Percentiles rank a stretch among this genome's conserved stretches.
Conservation (phyloP, 1,284 basidiomycete species). For the Papiliotrema laurentii region DNA sequence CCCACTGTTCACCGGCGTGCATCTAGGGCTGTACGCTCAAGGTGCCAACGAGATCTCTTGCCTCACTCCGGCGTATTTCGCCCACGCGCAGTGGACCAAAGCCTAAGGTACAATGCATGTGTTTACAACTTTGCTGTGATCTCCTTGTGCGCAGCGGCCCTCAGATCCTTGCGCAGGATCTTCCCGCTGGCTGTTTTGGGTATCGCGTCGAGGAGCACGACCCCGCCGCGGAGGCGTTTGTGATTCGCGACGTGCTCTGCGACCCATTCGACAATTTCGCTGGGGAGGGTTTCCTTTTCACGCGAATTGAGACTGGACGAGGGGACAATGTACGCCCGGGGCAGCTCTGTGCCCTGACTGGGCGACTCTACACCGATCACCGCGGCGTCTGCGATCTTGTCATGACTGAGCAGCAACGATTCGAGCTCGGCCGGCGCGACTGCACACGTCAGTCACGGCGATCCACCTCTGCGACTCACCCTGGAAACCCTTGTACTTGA, state of each 20-base stretch:
- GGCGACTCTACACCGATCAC: constrained; percentile 64
- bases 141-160: constrained; percentile 24
- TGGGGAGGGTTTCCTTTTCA: constrained; percentile 46
- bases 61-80: constrained; percentile 12
- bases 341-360: constrained; percentile 67
- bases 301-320: constrained; percentile 13
- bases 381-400: constrained; percentile 64
- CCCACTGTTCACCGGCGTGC: constrained; percentile 22
- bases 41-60: constrained; percentile 12
- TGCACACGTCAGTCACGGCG: constrained; percentile 33
- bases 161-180: constrained; percentile 39
- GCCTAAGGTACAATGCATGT: too few relatives aligned
- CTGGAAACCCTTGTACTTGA: constrained; percentile 62
- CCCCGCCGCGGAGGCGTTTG: constrained; percentile 50
- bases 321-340: constrained; percentile 68
- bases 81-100: constrained; percentile 13
- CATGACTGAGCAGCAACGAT: constrained; percentile 64
- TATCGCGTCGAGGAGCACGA: constrained; percentile 49
- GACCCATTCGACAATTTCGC: constrained; percentile 60
- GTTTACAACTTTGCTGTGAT: background rate
- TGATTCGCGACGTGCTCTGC: constrained; percentile 52
- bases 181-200: constrained; percentile 48
- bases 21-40: constrained; percentile 21
- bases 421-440: constrained; percentile 81
- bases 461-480: constrained; percentile 9